Conservation (phyloP, 139 green algal species). For the Yamagishiella unicocca region DNA sequence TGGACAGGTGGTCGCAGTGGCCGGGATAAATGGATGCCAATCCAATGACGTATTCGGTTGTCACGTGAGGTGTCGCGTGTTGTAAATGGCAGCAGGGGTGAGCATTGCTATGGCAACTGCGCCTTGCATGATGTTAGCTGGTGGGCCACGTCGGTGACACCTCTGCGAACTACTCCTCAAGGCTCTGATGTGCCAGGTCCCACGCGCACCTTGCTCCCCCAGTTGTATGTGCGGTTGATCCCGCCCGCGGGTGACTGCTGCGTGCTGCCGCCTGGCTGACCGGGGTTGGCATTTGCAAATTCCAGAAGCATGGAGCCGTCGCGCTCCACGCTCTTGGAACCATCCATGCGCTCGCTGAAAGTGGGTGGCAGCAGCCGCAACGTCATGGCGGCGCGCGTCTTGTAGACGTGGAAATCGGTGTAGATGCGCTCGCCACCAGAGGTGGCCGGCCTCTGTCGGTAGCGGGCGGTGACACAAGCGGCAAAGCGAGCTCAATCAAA, state of each 20-base stretch:
- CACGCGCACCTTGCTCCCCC: constrained; percentile 6
- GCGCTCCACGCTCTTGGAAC: neutral
- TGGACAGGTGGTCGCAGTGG: neutral
- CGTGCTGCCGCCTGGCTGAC: neutral
- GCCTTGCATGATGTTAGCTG: neutral
- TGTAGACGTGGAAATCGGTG: constrained; percentile 12
- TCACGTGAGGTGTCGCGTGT: neutral
- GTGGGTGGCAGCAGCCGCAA: constrained; percentile 10
- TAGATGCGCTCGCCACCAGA: neutral
- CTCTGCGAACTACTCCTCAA: neutral
- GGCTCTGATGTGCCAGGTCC: neutral
- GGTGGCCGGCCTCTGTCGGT: no score
- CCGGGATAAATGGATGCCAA: neutral
- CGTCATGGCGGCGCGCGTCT: neutral
- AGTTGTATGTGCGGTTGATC: constrained; percentile 35
- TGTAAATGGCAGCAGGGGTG: neutral
- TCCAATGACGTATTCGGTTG: no score
- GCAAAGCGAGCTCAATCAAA: no score
- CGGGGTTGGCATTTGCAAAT: constrained; percentile 19
- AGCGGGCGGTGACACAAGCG: no score
- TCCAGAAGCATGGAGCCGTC: constrained; percentile 30
- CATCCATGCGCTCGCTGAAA: neutral
- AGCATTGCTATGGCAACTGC: no score
- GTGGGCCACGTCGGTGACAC: neutral
- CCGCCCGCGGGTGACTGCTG: neutral